Percentiles rank a stretch among this genome's conserved stretches.
Evolutionary conservation across 192 early-diverging fungal genomes (phyloP).

Genomic region (Chytriomyces confervae): DNA sequence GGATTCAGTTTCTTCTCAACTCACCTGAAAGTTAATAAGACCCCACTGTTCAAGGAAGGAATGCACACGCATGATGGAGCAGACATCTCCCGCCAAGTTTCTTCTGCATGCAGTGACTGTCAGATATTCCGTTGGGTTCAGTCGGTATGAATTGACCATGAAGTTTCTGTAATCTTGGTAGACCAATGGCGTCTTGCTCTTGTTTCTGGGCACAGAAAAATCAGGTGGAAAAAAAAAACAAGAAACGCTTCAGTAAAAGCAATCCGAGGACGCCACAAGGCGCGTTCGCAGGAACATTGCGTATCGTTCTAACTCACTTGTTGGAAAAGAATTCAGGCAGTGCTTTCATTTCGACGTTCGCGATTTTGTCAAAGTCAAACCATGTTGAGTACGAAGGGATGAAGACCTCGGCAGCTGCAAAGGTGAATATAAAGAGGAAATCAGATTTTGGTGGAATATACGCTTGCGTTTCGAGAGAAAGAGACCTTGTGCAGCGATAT

Average conservation of each 20-base stretch:
- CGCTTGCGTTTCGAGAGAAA: too few relatives aligned
- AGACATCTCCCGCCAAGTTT: conserved; percentile 97
- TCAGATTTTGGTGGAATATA: too few relatives aligned
- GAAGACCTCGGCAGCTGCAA: conserved; percentile 45
- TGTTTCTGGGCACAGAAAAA: conserved; percentile 62
- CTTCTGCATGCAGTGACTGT: conserved; percentile 97
- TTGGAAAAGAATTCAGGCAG: conserved; percentile 97
- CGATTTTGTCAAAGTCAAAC: conserved; percentile 82
- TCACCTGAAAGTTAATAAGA: conserved; percentile 95
- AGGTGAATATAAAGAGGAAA: too few relatives aligned
- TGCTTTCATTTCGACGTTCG: conserved; percentile 86
- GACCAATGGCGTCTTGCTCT: conserved; percentile 87
- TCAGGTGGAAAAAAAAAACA: too few relatives aligned
- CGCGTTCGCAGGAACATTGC: too few relatives aligned
- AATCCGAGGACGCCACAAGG: too few relatives aligned
- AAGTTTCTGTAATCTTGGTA: conserved; percentile 96
- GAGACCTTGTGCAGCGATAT: conserved; percentile 16
- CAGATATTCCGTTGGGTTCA: conserved; percentile 94
- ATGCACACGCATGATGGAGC: conserved; percentile 97
- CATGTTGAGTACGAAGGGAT: conserved; percentile 91
- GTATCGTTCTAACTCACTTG: not conserved
- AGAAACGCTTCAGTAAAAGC: too few relatives aligned
- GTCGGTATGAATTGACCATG: conserved; percentile 96
- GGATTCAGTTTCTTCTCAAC: conserved; percentile 9
- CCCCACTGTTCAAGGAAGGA: conserved; percentile 99